Base-by-base conservation (phyloP, 2,329 filamentous ascomycete genomes). In the Ascochyta clinopodiicola region DNA sequence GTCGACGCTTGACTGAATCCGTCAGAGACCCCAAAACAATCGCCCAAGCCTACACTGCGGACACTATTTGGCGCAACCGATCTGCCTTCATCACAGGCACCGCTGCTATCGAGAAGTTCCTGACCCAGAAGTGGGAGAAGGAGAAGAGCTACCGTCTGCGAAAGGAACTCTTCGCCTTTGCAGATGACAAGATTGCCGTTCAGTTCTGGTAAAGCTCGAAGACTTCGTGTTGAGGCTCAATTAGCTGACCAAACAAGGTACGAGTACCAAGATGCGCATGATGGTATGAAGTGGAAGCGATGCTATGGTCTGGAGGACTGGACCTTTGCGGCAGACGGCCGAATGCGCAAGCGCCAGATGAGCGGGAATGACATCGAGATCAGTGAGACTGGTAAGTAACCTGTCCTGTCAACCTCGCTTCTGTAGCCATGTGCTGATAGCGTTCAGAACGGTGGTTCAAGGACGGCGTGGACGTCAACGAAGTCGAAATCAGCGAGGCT, bases 281-380 rank as follows among this genome's bases (percentile, higher is more conserved):
- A 89, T 34, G 86, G 73, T 7, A 75, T 80, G 77, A 80, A 91
- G 72, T 96, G 91, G 68, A 70, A 70, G 56, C 82, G 91, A n/a
- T 92, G 89, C 39, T 96, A 96, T 68, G 92, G 92, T 0, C 82
- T 96, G 10, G 89, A 92, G 69, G 88, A 92, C 69, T 91, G 88
- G 89, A 91, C 88, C 0, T 91, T 91, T 74, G 86, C 85, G 0
- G 79, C 82, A 1, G 84, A 90, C 63, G 89, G 89, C 0, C 77
- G 85, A 44, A 92, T 91, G 88, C 78, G 84, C 56, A 91, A 91
- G 80, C 77, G 88, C 40, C 85, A 88, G 79, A 91, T 91, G 88
- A 90, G 88, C 67, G 89, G 85, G 0, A 91, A 91, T 60, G 87
- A 91, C 72, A 80, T 91, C 34, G 82, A 81, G 68, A 88, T 91